phyloP scores from a whole-genome alignment of 2,329 filamentous ascomycete species.

The Penicillium italicum region DNA sequence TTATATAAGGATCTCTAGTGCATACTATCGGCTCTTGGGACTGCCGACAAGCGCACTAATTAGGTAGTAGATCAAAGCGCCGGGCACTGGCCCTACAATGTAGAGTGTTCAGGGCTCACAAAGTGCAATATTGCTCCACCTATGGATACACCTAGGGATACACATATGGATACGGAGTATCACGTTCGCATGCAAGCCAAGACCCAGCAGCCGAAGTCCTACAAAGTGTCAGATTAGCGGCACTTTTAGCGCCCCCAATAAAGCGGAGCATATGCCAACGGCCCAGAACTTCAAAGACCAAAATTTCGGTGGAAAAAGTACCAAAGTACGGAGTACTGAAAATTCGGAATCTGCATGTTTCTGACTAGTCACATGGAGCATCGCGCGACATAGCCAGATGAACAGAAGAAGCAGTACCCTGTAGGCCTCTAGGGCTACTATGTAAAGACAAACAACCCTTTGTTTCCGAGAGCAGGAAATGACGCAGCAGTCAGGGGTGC shows the following conservation, averaged over 20 bases:
- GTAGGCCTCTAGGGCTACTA: background rate
- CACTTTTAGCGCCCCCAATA: constrained; percentile 1
- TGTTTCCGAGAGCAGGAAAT: background rate
- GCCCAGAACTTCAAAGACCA: constrained; percentile 3
- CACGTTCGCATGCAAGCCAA: constrained; percentile 3
- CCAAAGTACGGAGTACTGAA: background rate
- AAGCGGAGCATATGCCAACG: constrained; percentile 7
- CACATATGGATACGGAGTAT: background rate
- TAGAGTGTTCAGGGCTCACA: background rate
- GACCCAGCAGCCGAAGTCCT: background rate
- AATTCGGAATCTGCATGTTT: background rate
- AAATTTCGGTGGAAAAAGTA: background rate
- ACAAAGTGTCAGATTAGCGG: background rate
- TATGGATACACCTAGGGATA: background rate
- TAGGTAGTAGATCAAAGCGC: background rate
- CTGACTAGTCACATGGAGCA: background rate
- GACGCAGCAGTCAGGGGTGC: background rate
- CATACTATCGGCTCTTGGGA: background rate
- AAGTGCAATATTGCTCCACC: background rate
- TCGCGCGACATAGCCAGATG: background rate
- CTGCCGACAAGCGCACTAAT: too few species aligned
- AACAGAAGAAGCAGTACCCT: background rate
- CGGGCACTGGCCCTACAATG: background rate
- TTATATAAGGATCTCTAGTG: background rate
- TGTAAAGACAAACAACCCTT: background rate